phyloP scores from a whole-genome alignment of 2,329 filamentous ascomycete genomes.

The Ophiostoma pallidulum region DNA sequence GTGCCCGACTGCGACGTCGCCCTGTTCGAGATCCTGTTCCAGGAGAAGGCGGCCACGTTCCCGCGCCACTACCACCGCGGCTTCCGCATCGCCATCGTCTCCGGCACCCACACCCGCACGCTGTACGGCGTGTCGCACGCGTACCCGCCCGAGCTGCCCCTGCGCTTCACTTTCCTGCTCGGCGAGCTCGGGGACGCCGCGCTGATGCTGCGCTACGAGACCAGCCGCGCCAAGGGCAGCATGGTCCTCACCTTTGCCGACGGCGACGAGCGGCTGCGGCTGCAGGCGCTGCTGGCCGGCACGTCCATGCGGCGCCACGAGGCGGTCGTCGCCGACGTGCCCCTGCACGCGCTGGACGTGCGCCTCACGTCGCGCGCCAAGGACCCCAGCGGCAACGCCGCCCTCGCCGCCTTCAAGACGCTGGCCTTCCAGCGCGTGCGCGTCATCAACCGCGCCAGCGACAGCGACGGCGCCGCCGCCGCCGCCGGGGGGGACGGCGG shows the following conservation, averaged over 20 bases:
- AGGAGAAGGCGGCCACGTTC: constrained; percentile 63
- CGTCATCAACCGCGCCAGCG: constrained; percentile 63
- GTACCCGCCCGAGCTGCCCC: constrained; percentile 53
- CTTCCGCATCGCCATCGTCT: constrained; percentile 69
- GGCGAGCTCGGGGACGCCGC: constrained; percentile 61
- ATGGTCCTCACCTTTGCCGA: constrained; percentile 73
- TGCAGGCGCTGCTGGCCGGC: constrained; percentile 66
- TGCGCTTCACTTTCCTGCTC: constrained; percentile 70
- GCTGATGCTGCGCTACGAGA: constrained; percentile 61
- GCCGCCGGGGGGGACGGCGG: too few species aligned
- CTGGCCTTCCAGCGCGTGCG: constrained; percentile 57
- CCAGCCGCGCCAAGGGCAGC: constrained; percentile 54
- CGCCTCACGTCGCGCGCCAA: constrained; percentile 36
- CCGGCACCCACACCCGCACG: constrained; percentile 66
- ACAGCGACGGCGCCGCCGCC: constrained; percentile 46
- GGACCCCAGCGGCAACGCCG: constrained; percentile 33
- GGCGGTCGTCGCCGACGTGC: constrained; percentile 59
- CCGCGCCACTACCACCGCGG: constrained; percentile 66
- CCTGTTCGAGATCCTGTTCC: constrained; percentile 62
- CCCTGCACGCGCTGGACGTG: constrained; percentile 47
- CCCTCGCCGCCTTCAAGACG: constrained; percentile 39
- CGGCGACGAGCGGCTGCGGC: constrained; percentile 56
- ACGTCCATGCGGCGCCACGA: constrained; percentile 60
- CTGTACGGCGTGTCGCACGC: constrained; percentile 67
- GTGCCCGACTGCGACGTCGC: constrained; percentile 62